phyloP scores from a whole-genome alignment of 2,329 filamentous ascomycete genomes.

The Sordariomycetes sp. region DNA sequence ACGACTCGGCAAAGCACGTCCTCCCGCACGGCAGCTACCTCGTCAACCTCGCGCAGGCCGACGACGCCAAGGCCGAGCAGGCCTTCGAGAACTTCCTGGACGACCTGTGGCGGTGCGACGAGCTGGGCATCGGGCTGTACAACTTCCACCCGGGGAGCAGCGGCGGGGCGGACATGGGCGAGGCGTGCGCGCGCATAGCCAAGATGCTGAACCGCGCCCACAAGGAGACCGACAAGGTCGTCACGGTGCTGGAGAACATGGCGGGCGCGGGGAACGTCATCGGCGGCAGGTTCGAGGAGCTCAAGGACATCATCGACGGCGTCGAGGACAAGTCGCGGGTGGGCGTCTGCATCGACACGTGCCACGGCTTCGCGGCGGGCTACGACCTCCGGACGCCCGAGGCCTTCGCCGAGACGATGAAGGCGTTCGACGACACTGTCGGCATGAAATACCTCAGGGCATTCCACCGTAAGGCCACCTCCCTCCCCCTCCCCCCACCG shows the following conservation, averaged over 20 bases:
- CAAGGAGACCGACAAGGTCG: constrained; percentile 60
- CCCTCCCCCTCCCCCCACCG: not conserved
- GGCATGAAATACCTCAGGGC: constrained; percentile 73
- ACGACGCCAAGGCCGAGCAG: constrained; percentile 69
- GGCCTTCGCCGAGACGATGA: constrained; percentile 62
- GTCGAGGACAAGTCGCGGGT: constrained; percentile 75
- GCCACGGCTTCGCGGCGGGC: constrained; percentile 88
- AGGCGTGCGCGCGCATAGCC: constrained; percentile 71
- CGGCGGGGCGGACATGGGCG: constrained; percentile 53
- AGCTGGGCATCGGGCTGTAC: constrained; percentile 81
- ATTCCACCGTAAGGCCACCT: constrained; percentile 46
- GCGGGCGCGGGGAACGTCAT: constrained; percentile 82
- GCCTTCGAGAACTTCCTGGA: constrained; percentile 81
- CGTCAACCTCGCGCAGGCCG: constrained; percentile 84
- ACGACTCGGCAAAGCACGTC: constrained; percentile 54
- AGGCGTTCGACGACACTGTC: constrained; percentile 66
- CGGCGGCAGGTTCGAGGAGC: constrained; percentile 75
- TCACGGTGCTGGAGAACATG: constrained; percentile 92
- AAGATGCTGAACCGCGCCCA: constrained; percentile 75
- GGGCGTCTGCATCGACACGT: constrained; percentile 93
- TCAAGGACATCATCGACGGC: constrained; percentile 70
- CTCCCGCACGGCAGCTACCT: constrained; percentile 94
- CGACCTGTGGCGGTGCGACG: constrained; percentile 76
- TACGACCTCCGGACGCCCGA: constrained; percentile 75
- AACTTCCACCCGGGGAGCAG: constrained; percentile 94